These are phyloP conservation scores for Tricholoma saponaceum DNA, from an alignment of 768 basidiomycete species.

Conservation along the genomic window DNA sequence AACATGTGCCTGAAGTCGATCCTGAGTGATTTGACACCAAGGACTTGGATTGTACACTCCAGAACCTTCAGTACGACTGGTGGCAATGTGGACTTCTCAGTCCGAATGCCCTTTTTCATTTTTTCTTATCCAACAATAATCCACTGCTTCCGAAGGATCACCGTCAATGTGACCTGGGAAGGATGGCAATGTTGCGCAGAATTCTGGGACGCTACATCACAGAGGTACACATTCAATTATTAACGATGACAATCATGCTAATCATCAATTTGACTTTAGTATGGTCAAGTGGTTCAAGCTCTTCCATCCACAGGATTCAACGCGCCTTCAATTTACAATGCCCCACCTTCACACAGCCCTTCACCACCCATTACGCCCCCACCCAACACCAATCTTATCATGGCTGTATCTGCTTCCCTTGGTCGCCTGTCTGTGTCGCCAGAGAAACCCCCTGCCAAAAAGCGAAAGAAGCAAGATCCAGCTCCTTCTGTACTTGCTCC, in stretches of 20 bases:
- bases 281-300: not conserved
- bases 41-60: not conserved
- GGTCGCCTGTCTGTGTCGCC: too few relatives aligned
- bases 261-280: too few relatives aligned
- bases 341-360: not conserved
- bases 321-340: not conserved
- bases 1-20: slow-evolving; percentile 2
- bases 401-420: too few relatives aligned
- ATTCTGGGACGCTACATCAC: not conserved
- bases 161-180: not conserved
- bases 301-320: not conserved
- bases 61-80: not conserved
- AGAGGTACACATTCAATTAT: too few relatives aligned
- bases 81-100: not conserved
- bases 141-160: not conserved
- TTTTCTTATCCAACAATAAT: too few relatives aligned
- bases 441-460: too few relatives aligned
- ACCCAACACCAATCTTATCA: too few relatives aligned
- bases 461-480: too few relatives aligned
- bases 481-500: too few relatives aligned
- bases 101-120: too few relatives aligned
- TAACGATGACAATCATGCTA: too few relatives aligned
- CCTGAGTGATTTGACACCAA: not conserved
- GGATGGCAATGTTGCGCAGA: not conserved
- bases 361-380: not conserved